phyloP scores from a whole-genome alignment of 768 basidiomycete genomes.

The Artomyces pyxidatus region DNA sequence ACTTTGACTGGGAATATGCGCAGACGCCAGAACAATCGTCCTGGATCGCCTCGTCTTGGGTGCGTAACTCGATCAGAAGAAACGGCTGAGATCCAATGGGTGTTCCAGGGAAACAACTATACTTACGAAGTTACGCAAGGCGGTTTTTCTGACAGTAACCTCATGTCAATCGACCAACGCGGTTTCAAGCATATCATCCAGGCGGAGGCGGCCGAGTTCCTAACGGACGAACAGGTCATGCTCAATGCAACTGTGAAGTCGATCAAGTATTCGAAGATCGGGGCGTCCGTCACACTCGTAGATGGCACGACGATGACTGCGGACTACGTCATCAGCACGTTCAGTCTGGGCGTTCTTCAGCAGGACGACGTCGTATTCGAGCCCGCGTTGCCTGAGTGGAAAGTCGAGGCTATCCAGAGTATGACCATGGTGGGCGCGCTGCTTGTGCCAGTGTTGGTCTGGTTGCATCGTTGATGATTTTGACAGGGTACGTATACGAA shows the following conservation, averaged over 20 bases:
- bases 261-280: conserved; percentile 34
- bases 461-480: no score
- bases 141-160: conserved; percentile 48
- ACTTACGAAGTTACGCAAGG: conserved; percentile 43
- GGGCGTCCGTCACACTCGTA: conserved; percentile 33
- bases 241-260: conserved; percentile 41
- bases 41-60: conserved; percentile 50
- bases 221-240: conserved; percentile 34
- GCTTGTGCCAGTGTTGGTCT: no score
- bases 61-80: conserved; percentile 12
- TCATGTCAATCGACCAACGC: conserved; percentile 48
- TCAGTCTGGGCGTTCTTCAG: conserved; percentile 30
- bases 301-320: conserved; percentile 23
- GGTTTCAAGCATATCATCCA: conserved; percentile 52
- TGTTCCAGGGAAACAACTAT: conserved; percentile 47
- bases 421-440: conserved; percentile 45
- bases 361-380: conserved; percentile 40
- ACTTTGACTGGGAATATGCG: conserved; percentile 41
- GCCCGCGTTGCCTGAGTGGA: conserved; percentile 50
- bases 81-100: background rate
- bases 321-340: conserved; percentile 34
- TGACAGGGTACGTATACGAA: conserved; percentile 53
- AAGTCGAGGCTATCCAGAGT: conserved; percentile 52
- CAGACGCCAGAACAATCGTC: conserved; percentile 52
- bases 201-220: conserved; percentile 46